Evolutionary conservation across 441 rosid species (phyloP).

Genomic region (Macaranga tanarius): DNA sequence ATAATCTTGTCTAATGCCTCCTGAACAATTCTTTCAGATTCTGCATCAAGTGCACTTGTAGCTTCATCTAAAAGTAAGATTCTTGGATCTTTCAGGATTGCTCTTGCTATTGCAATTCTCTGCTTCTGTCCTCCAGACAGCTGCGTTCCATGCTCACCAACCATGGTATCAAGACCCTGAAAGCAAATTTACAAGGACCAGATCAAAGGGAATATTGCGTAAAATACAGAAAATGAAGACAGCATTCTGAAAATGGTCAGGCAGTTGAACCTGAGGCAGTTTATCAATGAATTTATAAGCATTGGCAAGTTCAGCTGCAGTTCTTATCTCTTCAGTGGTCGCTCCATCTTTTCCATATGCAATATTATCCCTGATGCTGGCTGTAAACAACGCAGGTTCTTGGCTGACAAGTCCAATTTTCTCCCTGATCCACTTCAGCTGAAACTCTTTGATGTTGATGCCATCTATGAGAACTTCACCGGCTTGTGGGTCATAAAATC

Average conservation of each 20-base stretch:
- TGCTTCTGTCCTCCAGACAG: constrained; percentile 42
- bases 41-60: constrained; percentile 40
- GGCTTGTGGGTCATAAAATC: constrained; percentile 74
- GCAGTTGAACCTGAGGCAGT: constrained; percentile 11
- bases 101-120: constrained; percentile 34
- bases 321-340: constrained; percentile 61
- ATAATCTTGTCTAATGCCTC: constrained; percentile 35
- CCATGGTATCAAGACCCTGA: constrained; percentile 67
- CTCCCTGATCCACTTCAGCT: constrained; percentile 71
- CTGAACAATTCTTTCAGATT: constrained; percentile 37
- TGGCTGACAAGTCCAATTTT: constrained; percentile 84
- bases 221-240: not conserved
- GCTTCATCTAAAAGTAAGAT: constrained; percentile 41
- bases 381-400: constrained; percentile 69
- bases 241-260: not conserved
- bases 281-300: constrained; percentile 69
- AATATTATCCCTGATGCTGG: constrained; percentile 67
- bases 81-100: constrained; percentile 34
- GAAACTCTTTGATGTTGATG: constrained; percentile 55
- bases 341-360: constrained; percentile 79
- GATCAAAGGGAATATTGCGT: not conserved
- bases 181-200: not conserved
- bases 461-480: constrained; percentile 84
- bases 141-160: constrained; percentile 87
- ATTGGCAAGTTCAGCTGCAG: constrained; percentile 70